phyloP scores from a whole-genome alignment of 2,329 filamentous ascomycete genomes.

The Pseudogymnoascus sp. region DNA sequence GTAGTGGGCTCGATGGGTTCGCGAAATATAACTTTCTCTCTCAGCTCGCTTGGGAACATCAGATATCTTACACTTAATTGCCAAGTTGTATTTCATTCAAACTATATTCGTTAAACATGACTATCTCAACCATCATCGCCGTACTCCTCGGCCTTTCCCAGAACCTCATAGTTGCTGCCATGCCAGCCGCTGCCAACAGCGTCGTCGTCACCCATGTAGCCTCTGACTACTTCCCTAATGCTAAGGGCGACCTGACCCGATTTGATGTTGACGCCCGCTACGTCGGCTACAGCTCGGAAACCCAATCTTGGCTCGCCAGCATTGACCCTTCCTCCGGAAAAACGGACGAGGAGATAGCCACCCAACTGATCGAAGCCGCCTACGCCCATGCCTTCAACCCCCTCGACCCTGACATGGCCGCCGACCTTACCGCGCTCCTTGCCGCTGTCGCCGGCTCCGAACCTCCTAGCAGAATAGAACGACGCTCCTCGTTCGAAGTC shows the following conservation, averaged over 20 bases:
- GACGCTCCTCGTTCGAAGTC: neutral
- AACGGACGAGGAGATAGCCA: neutral
- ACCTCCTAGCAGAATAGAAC: neutral
- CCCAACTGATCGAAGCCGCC: neutral
- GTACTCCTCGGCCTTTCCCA: neutral
- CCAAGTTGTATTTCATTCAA: neutral
- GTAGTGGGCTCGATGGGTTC: neutral
- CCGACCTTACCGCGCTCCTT: neutral
- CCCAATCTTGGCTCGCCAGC: neutral
- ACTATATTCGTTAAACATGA: neutral
- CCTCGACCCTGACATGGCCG: neutral
- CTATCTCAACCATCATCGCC: neutral
- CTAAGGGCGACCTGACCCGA: neutral
- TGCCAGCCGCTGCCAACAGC: neutral
- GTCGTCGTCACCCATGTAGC: neutral
- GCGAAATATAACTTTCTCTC: neutral
- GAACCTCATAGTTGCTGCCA: neutral
- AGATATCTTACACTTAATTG: neutral
- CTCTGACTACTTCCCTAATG: neutral
- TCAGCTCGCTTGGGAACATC: neutral
- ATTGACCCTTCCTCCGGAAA: neutral
- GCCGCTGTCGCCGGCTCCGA: neutral
- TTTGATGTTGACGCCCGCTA: neutral
- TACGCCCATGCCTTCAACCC: neutral
- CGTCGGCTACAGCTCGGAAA: neutral